Conservation (phyloP, 495 filamentous ascomycete genomes). For the Daldinia decipiens region DNA sequence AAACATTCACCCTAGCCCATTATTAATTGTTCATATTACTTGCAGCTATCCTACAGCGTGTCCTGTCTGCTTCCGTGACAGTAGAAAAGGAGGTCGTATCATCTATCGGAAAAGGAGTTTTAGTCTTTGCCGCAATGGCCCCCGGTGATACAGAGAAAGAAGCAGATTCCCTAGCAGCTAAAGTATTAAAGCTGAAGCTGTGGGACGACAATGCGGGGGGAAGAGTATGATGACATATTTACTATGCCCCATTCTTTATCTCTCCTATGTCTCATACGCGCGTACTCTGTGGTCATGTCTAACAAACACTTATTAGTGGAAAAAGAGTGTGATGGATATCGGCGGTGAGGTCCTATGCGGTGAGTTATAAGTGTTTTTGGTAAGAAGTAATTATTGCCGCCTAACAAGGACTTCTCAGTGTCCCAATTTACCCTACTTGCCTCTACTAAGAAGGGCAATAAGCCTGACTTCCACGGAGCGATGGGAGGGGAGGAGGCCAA, state of each 20-base stretch:
- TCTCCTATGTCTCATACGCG: conserved; percentile 19
- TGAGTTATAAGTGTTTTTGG: conserved; percentile 54
- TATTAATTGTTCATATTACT: conserved; percentile 25
- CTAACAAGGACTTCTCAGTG: conserved; percentile 62
- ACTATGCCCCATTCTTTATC: conserved; percentile 8
- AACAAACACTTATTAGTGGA: conserved; percentile 71
- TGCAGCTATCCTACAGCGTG: conserved; percentile 90
- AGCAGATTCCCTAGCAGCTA: conserved; percentile 80
- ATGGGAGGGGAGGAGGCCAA: conserved; percentile 79
- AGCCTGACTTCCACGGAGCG: conserved; percentile 94
- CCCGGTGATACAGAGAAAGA: conserved; percentile 92
- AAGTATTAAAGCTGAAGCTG: conserved; percentile 87
- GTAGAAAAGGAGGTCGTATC: conserved; percentile 93
- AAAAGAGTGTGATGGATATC: conserved; percentile 85
- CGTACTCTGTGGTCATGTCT: conserved; percentile 22
- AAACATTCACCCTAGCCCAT: background rate
- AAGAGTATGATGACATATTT: conserved; percentile 56
- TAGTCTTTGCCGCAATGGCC: conserved; percentile 91
- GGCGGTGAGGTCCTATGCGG: conserved; percentile 90
- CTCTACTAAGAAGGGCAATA: conserved; percentile 90
- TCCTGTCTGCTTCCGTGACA: conserved; percentile 96
- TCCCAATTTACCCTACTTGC: conserved; percentile 97
- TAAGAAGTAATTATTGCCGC: background rate
- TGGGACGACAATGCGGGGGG: conserved; percentile 83
- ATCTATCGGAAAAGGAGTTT: conserved; percentile 85